Evolutionary conservation across 192 early-diverging fungal genomes (phyloP), one percentile per base, ranked within the genome.

Genomic region (Mortierella antarctica): DNA sequence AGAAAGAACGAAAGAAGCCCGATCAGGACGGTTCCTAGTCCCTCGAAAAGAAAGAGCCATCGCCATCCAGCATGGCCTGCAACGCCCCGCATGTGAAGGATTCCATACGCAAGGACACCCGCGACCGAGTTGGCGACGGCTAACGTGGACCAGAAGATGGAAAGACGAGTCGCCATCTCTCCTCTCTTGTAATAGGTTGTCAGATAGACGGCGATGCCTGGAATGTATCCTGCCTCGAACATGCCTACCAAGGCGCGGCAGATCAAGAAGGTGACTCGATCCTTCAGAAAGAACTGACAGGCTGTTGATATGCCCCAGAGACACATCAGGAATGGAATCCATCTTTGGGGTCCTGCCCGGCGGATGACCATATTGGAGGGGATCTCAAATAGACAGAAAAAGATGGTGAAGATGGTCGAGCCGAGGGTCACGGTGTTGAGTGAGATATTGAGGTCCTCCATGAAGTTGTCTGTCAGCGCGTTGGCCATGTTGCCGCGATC

Each of bases 1-100:
- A 82, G 85, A 51, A 88, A 89, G 74, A 84, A 88, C 13, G 87
- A 83, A 21, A 87, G 11, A 11, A 87, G 31, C 14, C 86, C 87
- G 46, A 89, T 57, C 45, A 90, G 9, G 31, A 87, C 74, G 5
- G 91, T 91, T 13, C 69, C 65, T 3, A 87, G 66, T 17, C 90
- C 90, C 51, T 92, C 90, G 62, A 93, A 75, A 39, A 88, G 49
- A 64, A 92, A 92, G 5, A 92, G 67, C 92, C 92, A 93, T 41
- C 84, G 71, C 92, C 92, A 93, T 10, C 89, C 91, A 31, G 86
- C 77, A 7, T 86, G 71, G 39, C 86, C 86, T 17, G 69, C 84
- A 21, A 85, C 82, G 17, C 89, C 87, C 20, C 82, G 63, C 73
- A 92, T 74, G 20, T 83, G 85, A 14, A 91, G 77, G 62, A 92